phyloP scores from a whole-genome alignment of 2,329 filamentous ascomycete species.

The Seiridium cupressi region DNA sequence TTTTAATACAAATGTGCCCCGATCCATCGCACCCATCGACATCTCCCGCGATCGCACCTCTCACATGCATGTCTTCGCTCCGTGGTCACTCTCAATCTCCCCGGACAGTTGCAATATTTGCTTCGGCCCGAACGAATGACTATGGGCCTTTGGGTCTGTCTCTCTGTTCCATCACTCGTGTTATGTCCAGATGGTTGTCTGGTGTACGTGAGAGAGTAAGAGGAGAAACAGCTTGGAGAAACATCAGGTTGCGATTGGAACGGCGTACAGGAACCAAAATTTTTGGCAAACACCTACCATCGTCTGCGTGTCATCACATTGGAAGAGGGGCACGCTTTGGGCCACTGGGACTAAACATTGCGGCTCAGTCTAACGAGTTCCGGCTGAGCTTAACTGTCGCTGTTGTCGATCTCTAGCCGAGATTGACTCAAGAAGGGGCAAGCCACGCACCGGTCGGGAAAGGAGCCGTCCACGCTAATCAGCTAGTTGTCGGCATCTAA shows the following conservation, averaged over 20 bases:
- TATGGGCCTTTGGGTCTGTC: no score
- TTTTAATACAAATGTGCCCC: not conserved
- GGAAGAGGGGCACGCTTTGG: not conserved
- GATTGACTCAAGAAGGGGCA: not conserved
- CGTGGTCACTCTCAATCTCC: not conserved
- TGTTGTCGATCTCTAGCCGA: not conserved
- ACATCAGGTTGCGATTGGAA: no score
- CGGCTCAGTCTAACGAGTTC: not conserved
- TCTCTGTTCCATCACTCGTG: no score
- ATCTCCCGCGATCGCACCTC: not conserved
- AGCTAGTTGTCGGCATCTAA: not conserved
- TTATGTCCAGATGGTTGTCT: no score
- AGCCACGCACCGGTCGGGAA: not conserved
- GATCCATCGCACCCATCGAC: not conserved
- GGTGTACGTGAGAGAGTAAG: no score
- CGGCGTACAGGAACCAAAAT: no score
- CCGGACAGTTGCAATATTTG: no score
- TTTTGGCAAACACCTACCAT: not conserved
- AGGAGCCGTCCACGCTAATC: not conserved
- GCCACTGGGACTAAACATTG: not conserved
- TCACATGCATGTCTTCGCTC: not conserved
- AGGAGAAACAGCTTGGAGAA: no score
- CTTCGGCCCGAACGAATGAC: no score
- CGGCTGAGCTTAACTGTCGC: not conserved
- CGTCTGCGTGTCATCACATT: not conserved